Conservation (phyloP, 202 grass and related monocot species). For the Panicum hallii region DNA sequence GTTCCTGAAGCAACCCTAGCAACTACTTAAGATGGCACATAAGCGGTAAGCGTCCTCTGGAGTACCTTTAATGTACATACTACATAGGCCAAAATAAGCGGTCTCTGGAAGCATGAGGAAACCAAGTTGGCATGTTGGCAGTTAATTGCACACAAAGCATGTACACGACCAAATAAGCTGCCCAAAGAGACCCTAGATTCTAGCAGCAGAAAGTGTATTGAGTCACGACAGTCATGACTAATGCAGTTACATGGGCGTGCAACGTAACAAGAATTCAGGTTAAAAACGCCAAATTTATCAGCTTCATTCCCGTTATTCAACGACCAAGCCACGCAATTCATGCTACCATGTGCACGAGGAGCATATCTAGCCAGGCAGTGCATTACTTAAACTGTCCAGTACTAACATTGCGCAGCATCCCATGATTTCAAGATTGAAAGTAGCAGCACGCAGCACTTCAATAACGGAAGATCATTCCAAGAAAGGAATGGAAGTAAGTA, state of each 20-base stretch:
- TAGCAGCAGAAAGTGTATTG: neutral
- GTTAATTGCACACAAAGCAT: constrained; percentile 14
- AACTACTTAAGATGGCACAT: neutral
- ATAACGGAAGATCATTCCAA: neutral
- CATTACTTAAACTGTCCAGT: neutral
- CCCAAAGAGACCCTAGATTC: neutral
- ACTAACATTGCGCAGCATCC: neutral
- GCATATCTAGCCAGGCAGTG: neutral
- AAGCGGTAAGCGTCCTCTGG: neutral
- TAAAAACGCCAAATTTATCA: constrained; percentile 5
- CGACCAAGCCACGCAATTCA: neutral
- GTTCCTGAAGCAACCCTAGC: neutral
- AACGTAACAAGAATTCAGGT: neutral
- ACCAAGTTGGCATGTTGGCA: neutral
- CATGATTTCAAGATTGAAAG: neutral
- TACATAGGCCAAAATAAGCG: neutral
- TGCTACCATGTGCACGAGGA: neutral
- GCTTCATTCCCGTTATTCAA: neutral
- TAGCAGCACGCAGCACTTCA: neutral
- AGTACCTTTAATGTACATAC: constrained; percentile 7
- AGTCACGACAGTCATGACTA: neutral
- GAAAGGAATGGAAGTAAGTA: neutral
- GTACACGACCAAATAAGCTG: neutral
- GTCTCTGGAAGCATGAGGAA: neutral
- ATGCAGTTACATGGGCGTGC: neutral